Conservation (phyloP, 192 early-diverging fungal genomes). For the Podila horticola region DNA sequence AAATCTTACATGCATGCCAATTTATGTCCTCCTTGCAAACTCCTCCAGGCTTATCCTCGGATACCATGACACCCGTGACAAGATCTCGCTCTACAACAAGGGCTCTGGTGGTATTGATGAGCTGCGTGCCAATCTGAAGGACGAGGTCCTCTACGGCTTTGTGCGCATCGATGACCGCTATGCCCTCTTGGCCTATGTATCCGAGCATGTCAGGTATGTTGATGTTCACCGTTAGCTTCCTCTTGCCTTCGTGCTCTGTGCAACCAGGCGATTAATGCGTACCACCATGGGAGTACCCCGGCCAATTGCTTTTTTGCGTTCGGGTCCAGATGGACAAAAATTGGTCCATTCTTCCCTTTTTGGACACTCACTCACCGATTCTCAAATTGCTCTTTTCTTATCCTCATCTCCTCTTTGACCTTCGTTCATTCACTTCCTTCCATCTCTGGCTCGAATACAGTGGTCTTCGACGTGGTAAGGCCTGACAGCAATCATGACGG, state of each 20-base stretch:
- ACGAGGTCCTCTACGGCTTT: slow-evolving; percentile 70
- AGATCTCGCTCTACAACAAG: slow-evolving; percentile 66
- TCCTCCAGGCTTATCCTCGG: slow-evolving; percentile 67
- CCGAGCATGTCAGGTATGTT: slow-evolving; percentile 67
- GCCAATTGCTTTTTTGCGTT: no score
- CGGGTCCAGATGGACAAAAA: not conserved
- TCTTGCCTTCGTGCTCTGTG: no score
- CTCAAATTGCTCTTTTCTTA: not conserved
- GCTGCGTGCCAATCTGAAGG: slow-evolving; percentile 58
- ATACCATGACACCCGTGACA: slow-evolving; percentile 70
- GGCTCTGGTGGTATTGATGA: slow-evolving; percentile 65
- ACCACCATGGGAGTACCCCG: no score
- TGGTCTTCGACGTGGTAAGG: slow-evolving; percentile 44
- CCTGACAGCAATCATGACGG: no score
- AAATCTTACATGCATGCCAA: not conserved
- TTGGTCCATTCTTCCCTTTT: not conserved
- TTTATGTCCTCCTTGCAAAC: not conserved
- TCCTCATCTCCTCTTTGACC: not conserved
- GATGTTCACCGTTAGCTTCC: not conserved
- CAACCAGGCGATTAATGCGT: no score
- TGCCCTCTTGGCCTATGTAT: slow-evolving; percentile 65
- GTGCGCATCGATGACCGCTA: slow-evolving; percentile 66
- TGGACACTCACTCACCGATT: no score
- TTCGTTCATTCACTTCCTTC: not conserved
- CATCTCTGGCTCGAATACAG: slow-evolving; percentile 1